Percentiles rank a stretch among this genome's conserved stretches.
Evolutionary conservation across 2,329 filamentous ascomycete species (phyloP).

Genomic region (Botrytis tulipae): DNA sequence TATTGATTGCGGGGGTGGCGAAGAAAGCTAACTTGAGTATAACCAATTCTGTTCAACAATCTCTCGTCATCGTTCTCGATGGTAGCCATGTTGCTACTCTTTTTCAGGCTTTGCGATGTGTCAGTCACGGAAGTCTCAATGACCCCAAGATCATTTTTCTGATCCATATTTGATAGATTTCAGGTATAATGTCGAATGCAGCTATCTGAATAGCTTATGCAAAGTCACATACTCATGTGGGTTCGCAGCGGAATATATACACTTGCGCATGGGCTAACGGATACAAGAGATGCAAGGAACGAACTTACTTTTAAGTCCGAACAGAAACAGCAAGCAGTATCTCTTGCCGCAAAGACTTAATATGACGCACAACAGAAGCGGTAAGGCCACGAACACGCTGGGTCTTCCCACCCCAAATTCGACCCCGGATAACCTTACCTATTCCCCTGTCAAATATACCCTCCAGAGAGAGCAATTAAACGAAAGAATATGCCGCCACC

Average conservation of each 20-base stretch:
- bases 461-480: not conserved
- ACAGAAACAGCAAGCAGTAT: not conserved
- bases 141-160: not conserved
- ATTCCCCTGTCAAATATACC: not conserved
- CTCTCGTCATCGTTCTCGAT: conserved; percentile 59
- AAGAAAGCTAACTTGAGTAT: conserved; percentile 52
- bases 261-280: not conserved
- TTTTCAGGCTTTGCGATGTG: not conserved
- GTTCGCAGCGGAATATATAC: not conserved
- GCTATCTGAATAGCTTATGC: not conserved
- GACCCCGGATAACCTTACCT: not conserved
- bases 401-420: not conserved
- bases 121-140: conserved; percentile 3
- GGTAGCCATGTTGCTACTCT: conserved; percentile 43
- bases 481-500: not conserved
- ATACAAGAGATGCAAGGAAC: not conserved
- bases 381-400: not conserved
- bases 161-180: conserved; percentile 10
- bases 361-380: conserved; percentile 2
- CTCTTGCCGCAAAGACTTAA: not conserved
- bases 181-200: not conserved
- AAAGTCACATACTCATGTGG: conserved; percentile 16
- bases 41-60: conserved; percentile 59
- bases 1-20: not conserved
- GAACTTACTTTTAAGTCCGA: not conserved